Evolutionary conservation across 2,329 filamentous ascomycete species (phyloP).

Genomic region (Pseudogymnoascus sp.): DNA sequence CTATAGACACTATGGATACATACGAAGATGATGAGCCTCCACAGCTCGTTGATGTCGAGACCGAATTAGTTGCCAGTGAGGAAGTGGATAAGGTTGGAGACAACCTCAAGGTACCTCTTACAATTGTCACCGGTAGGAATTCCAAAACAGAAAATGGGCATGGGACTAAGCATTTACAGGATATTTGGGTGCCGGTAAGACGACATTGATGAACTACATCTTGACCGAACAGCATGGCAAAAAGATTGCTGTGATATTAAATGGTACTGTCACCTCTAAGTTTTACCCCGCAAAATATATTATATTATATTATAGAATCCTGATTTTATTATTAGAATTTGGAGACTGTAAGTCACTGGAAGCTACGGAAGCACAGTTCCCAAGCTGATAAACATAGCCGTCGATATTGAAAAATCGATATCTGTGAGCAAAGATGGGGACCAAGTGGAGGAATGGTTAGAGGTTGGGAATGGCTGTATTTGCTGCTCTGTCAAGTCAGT

Average conservation of each 20-base stretch:
- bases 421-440: slow-evolving; percentile 80
- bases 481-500: slow-evolving; percentile 90
- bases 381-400: slow-evolving; percentile 38
- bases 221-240: slow-evolving; percentile 92
- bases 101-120: slow-evolving; percentile 67
- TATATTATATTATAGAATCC: background rate
- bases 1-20: slow-evolving; percentile 43
- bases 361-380: background rate
- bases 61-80: slow-evolving; percentile 26
- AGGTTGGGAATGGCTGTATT: slow-evolving; percentile 92
- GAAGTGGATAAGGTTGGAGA: slow-evolving; percentile 41
- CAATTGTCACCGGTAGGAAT: slow-evolving; percentile 66
- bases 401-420: slow-evolving; percentile 92
- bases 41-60: slow-evolving; percentile 47
- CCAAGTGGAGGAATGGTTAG: slow-evolving; percentile 87
- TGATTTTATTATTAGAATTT: slow-evolving; percentile 50
- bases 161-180: slow-evolving; percentile 43
- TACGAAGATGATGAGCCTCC: slow-evolving; percentile 61
- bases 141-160: slow-evolving; percentile 1
- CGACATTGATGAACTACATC: slow-evolving; percentile 91
- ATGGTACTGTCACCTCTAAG: slow-evolving; percentile 46
- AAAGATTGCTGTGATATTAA: slow-evolving; percentile 95
- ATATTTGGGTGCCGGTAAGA: slow-evolving; percentile 93
- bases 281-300: background rate
- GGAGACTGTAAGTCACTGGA: slow-evolving; percentile 58